Evolutionary conservation across 2,329 filamentous ascomycete genomes (phyloP), one percentile per base, ranked within the genome.

Genomic region (Ascochyta lentis): DNA sequence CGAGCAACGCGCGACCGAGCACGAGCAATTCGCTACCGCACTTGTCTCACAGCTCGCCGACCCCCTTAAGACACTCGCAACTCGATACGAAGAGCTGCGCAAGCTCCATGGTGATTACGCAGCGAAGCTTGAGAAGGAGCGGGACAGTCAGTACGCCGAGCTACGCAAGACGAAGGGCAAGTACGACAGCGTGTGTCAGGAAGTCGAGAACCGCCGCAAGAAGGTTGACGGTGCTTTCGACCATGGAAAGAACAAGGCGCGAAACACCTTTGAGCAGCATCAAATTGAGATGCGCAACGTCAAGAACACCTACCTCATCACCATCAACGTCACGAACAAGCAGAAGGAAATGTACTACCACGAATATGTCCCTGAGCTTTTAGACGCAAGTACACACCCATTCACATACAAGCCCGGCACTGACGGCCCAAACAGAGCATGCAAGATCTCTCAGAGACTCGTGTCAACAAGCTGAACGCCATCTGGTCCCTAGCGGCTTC

Each of bases 301-400:
- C 75, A 99, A 99, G 82, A 99, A 99, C 75, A 92, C 90, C n/a
- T 99, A 99, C 72, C 80, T 99, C 58, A 96, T 99, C 69, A 85
- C 87, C 58, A 96, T 99, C 79, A 96, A 96, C 72, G 91, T 98
- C 55, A 96, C 93, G 31, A 99, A 99, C 78, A 96, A 95, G 79
- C 89, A 96, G 71, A 99, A 98, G 80, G 92, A 97, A 73, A 91
- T 89, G 72, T 98, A 98, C 80, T 99, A 96, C 72, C 89, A 98
- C 73, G 92, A 97, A 76, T 98, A 98, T 75, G 84, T 99, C 19
- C 95, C 95, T 8, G 95, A 98, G 72, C 79, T 98, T 55, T 84
- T 99, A 72, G 91, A 98, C 78, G 93, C 93, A 77, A 77, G 65
- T 26, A 13, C 6, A 7, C n/a, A 24, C 58, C 23, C 13, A 7